Conservation (phyloP, 768 basidiomycete species). For the Mycena albidolilacea region DNA sequence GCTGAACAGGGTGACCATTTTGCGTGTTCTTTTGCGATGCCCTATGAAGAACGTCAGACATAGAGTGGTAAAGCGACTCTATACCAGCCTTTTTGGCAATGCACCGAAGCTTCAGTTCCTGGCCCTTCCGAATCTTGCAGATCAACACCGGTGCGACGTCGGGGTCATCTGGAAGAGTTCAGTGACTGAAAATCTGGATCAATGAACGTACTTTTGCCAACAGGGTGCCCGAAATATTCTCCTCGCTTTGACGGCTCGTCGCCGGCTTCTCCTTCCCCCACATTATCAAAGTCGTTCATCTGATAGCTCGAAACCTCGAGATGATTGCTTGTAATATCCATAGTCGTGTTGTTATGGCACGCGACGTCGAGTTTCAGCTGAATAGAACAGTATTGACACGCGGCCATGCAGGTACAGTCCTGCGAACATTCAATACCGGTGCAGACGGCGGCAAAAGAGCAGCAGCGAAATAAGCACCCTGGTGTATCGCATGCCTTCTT, state of each 20-base stretch:
- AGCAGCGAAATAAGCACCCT: constrained; percentile 58
- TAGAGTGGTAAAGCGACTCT: neutral
- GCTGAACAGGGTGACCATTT: constrained; percentile 99
- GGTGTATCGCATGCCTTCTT: constrained; percentile 88
- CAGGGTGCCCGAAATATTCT: constrained; percentile 84
- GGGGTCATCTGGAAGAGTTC: constrained; percentile 66
- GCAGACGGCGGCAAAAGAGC: neutral
- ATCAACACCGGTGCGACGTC: constrained; percentile 81
- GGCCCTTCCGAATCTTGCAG: constrained; percentile 94
- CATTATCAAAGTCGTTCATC: constrained; percentile 42
- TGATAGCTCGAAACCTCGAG: constrained; percentile 71
- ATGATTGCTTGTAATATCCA: constrained; percentile 91
- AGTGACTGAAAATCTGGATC: constrained; percentile 15
- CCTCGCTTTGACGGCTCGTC: constrained; percentile 84
- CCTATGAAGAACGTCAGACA: constrained; percentile 62
- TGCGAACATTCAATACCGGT: constrained; percentile 48
- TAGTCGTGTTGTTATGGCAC: constrained; percentile 79
- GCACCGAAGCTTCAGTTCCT: constrained; percentile 89
- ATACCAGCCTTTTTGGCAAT: constrained; percentile 90
- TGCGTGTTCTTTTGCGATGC: constrained; percentile 97
- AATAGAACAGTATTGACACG: constrained; percentile 91
- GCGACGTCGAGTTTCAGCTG: constrained; percentile 82
- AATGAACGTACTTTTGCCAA: constrained; percentile 78
- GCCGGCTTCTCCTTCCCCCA: constrained; percentile 64
- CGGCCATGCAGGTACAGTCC: constrained; percentile 93